Conservation (phyloP, 331 rosid genomes). For the Dryas integrifolia region DNA sequence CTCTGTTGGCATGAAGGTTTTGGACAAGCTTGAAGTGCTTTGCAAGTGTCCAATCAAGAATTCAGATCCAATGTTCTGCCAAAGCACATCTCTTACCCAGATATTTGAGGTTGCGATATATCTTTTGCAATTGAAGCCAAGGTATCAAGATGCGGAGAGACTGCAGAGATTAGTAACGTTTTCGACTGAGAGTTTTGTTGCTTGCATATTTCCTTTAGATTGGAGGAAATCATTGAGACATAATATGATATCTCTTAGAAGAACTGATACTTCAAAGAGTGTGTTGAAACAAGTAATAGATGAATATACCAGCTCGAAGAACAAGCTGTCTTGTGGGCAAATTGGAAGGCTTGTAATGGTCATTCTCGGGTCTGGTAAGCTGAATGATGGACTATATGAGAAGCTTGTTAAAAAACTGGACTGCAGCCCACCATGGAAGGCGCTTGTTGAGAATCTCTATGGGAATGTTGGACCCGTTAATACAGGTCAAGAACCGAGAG, state of each 20-base stretch:
- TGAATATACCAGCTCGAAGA: constrained; percentile 25
- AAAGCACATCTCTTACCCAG: constrained; percentile 33
- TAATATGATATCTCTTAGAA: constrained; percentile 40
- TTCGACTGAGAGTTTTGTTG: constrained; percentile 20
- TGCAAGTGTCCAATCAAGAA: constrained; percentile 18
- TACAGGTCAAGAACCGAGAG: constrained; percentile 1
- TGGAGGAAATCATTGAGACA: constrained; percentile 34
- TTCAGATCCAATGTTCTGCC: constrained; percentile 15
- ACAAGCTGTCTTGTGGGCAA: constrained; percentile 34
- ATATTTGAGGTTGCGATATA: constrained; percentile 45
- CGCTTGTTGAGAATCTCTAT: constrained; percentile 35
- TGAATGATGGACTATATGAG: background rate
- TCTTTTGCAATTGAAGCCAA: constrained; percentile 32
- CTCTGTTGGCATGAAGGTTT: constrained; percentile 44
- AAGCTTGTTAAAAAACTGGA: constrained; percentile 23
- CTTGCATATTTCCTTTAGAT: constrained; percentile 37
- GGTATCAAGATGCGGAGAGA: constrained; percentile 1
- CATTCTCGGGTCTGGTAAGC: constrained; percentile 43
- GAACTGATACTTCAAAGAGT: constrained; percentile 27
- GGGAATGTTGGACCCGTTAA: background rate
- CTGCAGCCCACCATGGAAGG: constrained; percentile 39
- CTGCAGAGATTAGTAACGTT: constrained; percentile 16
- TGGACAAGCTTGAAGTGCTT: constrained; percentile 44
- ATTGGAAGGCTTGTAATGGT: constrained; percentile 52
- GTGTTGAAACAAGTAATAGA: constrained; percentile 27